Evolutionary conservation across 441 rosid species (phyloP).

Genomic region (Pelargonium fulgidum): DNA sequence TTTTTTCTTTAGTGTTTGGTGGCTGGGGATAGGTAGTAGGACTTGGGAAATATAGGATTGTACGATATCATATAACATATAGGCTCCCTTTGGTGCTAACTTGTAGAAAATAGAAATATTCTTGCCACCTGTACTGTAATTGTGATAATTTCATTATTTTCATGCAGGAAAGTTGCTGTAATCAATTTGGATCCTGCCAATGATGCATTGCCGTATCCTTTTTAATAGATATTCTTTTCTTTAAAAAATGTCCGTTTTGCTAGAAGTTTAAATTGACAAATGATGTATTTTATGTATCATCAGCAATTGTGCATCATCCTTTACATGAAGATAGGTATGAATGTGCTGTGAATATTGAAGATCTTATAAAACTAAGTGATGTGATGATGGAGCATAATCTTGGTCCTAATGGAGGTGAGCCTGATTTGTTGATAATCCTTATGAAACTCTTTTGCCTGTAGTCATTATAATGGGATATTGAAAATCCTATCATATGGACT

Average conservation of each 20-base stretch:
- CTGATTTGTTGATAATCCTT: neutral
- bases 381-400: slow-evolving; percentile 78
- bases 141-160: neutral
- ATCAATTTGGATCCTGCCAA: slow-evolving; percentile 97
- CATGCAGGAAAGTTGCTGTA: slow-evolving; percentile 80
- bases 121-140: neutral
- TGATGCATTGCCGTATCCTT: slow-evolving; percentile 77
- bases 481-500: neutral
- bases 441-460: neutral
- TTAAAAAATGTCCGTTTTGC: neutral
- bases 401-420: slow-evolving; percentile 89
- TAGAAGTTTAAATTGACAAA: neutral
- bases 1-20: neutral
- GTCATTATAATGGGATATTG: neutral
- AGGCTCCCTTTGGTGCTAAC: neutral
- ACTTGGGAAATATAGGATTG: neutral
- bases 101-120: neutral
- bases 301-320: slow-evolving; percentile 22
- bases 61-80: neutral
- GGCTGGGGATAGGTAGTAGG: neutral
- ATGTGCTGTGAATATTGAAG: slow-evolving; percentile 82
- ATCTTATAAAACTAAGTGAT: slow-evolving; percentile 64
- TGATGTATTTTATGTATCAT: too few species aligned
- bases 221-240: neutral
- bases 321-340: slow-evolving; percentile 56